Conservation (phyloP, 371 early-diverging fungal genomes). For the Coemansia sp. region DNA sequence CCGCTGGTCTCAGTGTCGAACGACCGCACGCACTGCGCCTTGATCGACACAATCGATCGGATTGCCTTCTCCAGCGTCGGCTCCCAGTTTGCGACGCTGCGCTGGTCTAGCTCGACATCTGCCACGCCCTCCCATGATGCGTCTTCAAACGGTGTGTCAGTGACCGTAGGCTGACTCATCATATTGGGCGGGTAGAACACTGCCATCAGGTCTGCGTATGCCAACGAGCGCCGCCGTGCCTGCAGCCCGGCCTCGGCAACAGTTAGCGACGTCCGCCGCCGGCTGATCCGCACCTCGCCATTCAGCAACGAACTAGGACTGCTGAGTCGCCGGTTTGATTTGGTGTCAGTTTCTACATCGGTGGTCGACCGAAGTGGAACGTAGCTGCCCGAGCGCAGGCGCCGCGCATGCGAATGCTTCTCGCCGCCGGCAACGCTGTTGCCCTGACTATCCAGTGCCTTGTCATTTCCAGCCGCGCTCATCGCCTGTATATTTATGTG, state of each 20-base stretch:
- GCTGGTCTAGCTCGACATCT: constrained; percentile 8
- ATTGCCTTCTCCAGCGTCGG: constrained; percentile 70
- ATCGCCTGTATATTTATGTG: too few species aligned
- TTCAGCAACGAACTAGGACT: constrained; percentile 1
- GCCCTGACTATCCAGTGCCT: too few species aligned
- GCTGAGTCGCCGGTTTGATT: constrained; percentile 13
- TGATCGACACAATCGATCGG: constrained; percentile 82
- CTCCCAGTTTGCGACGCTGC: constrained; percentile 62
- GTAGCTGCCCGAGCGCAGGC: constrained; percentile 10
- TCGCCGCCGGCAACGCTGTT: too few species aligned
- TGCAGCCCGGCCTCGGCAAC: constrained; percentile 27
- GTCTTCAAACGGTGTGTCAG: constrained; percentile 45
- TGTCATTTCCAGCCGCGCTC: too few species aligned
- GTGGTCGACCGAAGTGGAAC: neutral
- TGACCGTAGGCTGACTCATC: constrained; percentile 46
- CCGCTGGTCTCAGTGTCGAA: constrained; percentile 90
- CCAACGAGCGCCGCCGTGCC: constrained; percentile 42
- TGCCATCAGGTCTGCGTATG: constrained; percentile 48
- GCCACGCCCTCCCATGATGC: constrained; percentile 24
- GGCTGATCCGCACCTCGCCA: constrained; percentile 9
- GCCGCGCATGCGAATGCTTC: neutral
- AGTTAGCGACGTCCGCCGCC: constrained; percentile 27
- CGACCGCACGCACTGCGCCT: constrained; percentile 74
- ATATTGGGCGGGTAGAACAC: constrained; percentile 50
- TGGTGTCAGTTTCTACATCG: neutral